Evolutionary conservation across 2,329 filamentous ascomycete genomes (phyloP), one percentile per base, ranked within the genome.

Genomic region (Aspergillus quadrilineatus): DNA sequence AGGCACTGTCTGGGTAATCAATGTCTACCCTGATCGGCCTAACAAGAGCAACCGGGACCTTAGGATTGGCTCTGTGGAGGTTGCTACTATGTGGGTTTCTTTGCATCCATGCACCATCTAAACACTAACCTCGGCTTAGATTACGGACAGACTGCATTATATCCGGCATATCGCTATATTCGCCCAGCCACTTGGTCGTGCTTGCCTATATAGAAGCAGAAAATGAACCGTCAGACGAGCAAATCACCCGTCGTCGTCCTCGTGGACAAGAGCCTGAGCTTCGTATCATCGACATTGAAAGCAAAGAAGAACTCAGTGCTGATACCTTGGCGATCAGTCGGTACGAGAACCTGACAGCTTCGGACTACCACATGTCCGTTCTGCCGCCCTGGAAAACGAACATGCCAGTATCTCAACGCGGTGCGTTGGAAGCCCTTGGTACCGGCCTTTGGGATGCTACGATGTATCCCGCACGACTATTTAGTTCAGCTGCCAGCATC

Each of bases 121-220:
- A 72, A 64, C 70, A 61, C 71, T 71, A 45, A 70, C 51, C 10
- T 48, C n/a, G 50, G 28, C 28, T 15, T 63, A 92, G 89, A 75
- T 84, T 97, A 75, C 89, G 92, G 69, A 96, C 94, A 76, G 94
- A 99, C 78, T 97, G 94, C 80, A 92, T 96, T 73, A 91, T 99
- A 79, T 96, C 94, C 71, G 94, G 94, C 68, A 89, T 99, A 75
- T 95, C 93, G 63, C 82, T 99, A 75, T 97, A 97, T 85, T 96
- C 92, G 71, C 90, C 91, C 71, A 94, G 85, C 70, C 82, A 96
- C 65, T 82, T 99, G 74, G 84, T 96, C 67, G 89, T 97, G 67
- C 88, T 99, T 77, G 92, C 92, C 69, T 97, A 95, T 76, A 87
- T 92, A 67, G 87, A 87, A 59, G 85, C 87, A 37, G 89, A 91